A percentile compares a stretch with the other conserved stretches of the same genome.
phyloP scores from a whole-genome alignment of 2,329 filamentous ascomycete genomes.

The Ophiostoma tasmaniense region DNA sequence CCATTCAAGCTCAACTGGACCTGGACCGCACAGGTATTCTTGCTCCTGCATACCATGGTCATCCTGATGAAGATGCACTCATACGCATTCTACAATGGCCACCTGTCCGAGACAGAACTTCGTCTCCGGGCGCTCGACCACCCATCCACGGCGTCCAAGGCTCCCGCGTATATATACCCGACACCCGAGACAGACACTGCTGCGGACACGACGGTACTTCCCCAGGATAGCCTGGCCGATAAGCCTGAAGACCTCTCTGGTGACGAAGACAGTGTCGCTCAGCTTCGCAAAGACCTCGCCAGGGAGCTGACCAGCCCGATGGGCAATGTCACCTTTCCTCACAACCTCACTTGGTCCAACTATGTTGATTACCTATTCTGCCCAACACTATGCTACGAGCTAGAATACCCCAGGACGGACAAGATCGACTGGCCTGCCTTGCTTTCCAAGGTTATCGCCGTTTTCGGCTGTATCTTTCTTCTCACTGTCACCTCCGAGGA shows the following conservation, averaged over 20 bases:
- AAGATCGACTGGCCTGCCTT: constrained; percentile 73
- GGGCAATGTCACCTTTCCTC: constrained; percentile 80
- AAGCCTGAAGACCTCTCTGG: background rate
- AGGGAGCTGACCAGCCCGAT: constrained; percentile 85
- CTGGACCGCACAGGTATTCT: constrained; percentile 95
- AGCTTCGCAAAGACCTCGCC: constrained; percentile 77
- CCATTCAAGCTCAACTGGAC: constrained; percentile 85
- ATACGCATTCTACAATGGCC: constrained; percentile 96
- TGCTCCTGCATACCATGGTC: constrained; percentile 82
- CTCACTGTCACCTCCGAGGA: constrained; percentile 87
- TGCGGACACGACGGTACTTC: background rate
- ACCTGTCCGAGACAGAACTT: constrained; percentile 78
- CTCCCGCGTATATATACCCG: constrained; percentile 69
- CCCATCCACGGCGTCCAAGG: constrained; percentile 60
- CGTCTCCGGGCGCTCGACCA: constrained; percentile 71
- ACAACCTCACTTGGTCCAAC: constrained; percentile 75
- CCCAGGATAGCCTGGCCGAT: background rate
- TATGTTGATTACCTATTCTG: constrained; percentile 83
- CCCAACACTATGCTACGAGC: constrained; percentile 93
- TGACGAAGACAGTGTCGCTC: constrained; percentile 46
- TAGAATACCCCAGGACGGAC: constrained; percentile 80
- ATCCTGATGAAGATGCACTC: constrained; percentile 99
- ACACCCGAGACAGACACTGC: constrained; percentile 35
- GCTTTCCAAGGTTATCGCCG: constrained; percentile 74
- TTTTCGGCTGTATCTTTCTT: constrained; percentile 94